These are phyloP conservation scores for Iris macrosiphon DNA, from an alignment of 106 monocot genomes.

Conservation along the genomic window DNA sequence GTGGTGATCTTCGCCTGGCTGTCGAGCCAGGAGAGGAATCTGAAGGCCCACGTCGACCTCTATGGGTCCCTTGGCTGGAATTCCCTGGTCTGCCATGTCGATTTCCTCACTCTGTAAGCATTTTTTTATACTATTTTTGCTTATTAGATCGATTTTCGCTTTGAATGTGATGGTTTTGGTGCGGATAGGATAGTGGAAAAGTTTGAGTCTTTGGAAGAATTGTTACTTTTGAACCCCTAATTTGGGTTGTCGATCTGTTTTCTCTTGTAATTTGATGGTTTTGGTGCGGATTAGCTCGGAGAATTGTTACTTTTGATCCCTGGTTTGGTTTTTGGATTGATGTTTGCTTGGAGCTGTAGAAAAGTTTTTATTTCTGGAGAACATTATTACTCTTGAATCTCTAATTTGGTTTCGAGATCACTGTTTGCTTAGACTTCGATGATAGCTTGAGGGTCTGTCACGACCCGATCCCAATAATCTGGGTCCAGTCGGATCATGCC, in stretches of 20 bases:
- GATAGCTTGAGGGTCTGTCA: no score
- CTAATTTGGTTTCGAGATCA: no score
- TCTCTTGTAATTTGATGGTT: background rate
- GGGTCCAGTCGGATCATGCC: no score
- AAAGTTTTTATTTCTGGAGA: no score
- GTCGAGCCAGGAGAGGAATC: conserved; percentile 67
- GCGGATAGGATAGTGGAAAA: background rate
- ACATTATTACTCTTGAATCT: no score
- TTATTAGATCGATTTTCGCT: background rate
- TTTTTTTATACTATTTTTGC: background rate
- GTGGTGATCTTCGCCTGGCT: conserved; percentile 83
- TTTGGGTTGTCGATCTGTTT: background rate
- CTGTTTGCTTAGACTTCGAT: no score
- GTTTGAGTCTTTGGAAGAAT: background rate
- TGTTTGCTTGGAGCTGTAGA: no score
- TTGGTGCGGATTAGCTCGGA: background rate
- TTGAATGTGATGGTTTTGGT: background rate
- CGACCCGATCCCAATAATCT: no score
- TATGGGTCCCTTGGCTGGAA: conserved; percentile 74
- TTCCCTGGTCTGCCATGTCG: conserved; percentile 81
- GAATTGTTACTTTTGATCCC: no score
- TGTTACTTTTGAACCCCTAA: background rate
- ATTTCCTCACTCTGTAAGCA: conserved; percentile 73
- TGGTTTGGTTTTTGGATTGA: no score
- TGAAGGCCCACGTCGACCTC: conserved; percentile 48